Evolutionary conservation across 805 yeast genomes (phyloP).

Genomic region (Saturnispora dispora): DNA sequence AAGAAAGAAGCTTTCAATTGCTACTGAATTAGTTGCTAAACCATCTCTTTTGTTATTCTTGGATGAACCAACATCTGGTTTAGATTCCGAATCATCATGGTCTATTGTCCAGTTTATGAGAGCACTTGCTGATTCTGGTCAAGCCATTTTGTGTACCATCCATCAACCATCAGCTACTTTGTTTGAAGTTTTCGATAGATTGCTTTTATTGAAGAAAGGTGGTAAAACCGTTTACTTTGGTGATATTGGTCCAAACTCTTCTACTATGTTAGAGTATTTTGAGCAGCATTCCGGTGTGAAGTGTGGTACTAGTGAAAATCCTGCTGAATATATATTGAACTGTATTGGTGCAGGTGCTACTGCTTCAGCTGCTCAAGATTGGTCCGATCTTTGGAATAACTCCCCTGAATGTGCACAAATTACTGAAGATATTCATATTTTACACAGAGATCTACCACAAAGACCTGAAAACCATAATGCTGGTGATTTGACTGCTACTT

Average conservation of each 20-base stretch:
- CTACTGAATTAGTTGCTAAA: constrained; percentile 46
- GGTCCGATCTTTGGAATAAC: constrained; percentile 54
- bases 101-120: constrained; percentile 44
- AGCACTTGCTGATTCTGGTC: constrained; percentile 42
- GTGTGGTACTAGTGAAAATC: constrained; percentile 56
- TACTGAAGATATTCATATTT: constrained; percentile 25
- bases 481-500: constrained; percentile 26
- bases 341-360: constrained; percentile 81
- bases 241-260: constrained; percentile 40
- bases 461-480: constrained; percentile 19
- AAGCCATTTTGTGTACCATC: constrained; percentile 47
- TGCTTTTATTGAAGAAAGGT: constrained; percentile 40
- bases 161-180: constrained; percentile 42
- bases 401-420: constrained; percentile 27
- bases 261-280: constrained; percentile 36
- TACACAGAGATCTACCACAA: constrained; percentile 22
- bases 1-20: constrained; percentile 44
- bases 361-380: constrained; percentile 49
- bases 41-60: constrained; percentile 44
- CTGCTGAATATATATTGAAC: constrained; percentile 67
- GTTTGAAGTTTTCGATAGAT: constrained; percentile 36
- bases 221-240: constrained; percentile 47
- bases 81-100: constrained; percentile 51
- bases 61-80: constrained; percentile 54
- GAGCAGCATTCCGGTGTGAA: constrained; percentile 51